These are phyloP conservation scores for Cerioporus squamosus DNA, from an alignment of 1,284 basidiomycete species.

Conservation along the genomic window DNA sequence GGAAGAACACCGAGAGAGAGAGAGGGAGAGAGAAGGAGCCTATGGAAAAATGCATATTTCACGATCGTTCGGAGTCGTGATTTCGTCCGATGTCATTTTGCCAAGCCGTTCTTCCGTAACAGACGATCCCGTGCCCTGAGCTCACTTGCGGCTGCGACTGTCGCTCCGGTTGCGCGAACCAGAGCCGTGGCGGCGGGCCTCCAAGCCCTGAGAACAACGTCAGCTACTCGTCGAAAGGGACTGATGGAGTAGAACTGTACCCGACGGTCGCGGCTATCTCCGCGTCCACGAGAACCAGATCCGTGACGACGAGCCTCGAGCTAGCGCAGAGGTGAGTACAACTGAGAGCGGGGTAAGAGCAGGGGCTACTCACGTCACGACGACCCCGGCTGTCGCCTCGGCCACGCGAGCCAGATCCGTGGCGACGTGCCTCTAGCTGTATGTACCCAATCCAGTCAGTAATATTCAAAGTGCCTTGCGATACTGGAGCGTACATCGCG, in stretches of 20 bases:
- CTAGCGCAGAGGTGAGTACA: neutral
- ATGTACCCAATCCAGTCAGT: too few species aligned
- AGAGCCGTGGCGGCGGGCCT: constrained; percentile 4
- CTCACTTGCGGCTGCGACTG: constrained; percentile 7
- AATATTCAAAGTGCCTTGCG: neutral
- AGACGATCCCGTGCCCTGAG: too few species aligned
- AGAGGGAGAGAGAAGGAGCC: neutral
- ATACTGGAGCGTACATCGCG: too few species aligned
- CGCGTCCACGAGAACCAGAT: constrained; percentile 18
- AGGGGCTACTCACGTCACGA: neutral
- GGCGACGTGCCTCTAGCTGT: constrained; percentile 8
- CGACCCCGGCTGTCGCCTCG: constrained; percentile 8
- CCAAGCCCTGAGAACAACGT: neutral
- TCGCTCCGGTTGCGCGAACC: constrained; percentile 8
- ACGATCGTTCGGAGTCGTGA: neutral
- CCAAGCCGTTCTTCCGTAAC: too few species aligned
- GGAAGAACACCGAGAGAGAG: neutral
- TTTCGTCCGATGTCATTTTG: too few species aligned
- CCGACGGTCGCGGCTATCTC: constrained; percentile 4
- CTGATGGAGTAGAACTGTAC: neutral
- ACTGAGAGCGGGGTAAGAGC: too few species aligned
- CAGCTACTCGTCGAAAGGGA: neutral
- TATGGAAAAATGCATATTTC: neutral
- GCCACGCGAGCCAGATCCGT: constrained; percentile 12
- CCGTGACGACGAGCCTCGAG: constrained; percentile 26